Percentiles rank a stretch among this genome's conserved stretches.
phyloP scores from a whole-genome alignment of 768 basidiomycete species.

The Russula brevipes region DNA sequence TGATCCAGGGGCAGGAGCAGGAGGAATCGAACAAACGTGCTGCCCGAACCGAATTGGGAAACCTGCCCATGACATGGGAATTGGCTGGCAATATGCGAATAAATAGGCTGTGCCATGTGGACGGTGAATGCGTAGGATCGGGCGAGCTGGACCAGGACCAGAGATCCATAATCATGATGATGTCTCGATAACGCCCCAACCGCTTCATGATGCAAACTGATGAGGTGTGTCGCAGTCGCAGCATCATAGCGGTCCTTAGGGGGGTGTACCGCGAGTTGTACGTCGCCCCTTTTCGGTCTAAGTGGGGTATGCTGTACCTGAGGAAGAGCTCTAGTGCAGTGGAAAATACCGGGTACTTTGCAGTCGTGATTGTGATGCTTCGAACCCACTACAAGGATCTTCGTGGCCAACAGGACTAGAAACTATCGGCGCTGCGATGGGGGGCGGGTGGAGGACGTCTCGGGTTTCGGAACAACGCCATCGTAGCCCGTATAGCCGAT shows the following conservation, averaged over 20 bases:
- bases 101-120: conserved; percentile 20
- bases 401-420: not conserved
- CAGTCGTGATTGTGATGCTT: not conserved
- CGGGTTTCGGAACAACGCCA: conserved; percentile 68
- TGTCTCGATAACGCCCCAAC: not conserved
- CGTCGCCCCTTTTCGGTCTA: conserved; percentile 11
- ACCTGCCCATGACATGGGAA: conserved; percentile 8
- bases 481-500: conserved; percentile 68
- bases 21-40: conserved; percentile 12
- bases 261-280: not conserved
- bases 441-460: conserved; percentile 25
- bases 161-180: not conserved
- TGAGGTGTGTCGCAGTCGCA: not conserved
- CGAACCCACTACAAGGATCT: not conserved
- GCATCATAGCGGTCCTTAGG: not conserved
- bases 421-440: conserved; percentile 20
- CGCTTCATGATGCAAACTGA: not conserved
- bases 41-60: not conserved
- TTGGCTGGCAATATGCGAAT: conserved; percentile 16
- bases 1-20: not conserved
- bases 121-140: not conserved
- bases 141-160: conserved; percentile 8
- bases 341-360: not conserved
- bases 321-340: conserved; percentile 1
- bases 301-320: not conserved